These are phyloP conservation scores for Aspergillus bridgeri DNA, from an alignment of 495 filamentous ascomycete species.

Conservation along the genomic window DNA sequence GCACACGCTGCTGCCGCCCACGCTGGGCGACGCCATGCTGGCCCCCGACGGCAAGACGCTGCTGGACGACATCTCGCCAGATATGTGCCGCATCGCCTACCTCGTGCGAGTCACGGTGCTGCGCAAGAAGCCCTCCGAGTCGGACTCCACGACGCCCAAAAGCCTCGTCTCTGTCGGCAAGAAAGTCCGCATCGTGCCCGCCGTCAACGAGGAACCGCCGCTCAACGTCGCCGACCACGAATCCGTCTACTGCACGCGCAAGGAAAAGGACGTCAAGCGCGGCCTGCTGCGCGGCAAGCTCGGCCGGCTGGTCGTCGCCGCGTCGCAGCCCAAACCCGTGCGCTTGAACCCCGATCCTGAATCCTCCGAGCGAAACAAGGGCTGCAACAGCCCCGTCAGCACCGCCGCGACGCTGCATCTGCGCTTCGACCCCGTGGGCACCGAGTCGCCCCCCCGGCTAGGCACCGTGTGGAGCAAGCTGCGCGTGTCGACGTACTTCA, in stretches of 20 bases:
- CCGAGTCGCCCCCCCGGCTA: slow-evolving; percentile 63
- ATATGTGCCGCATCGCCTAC: slow-evolving; percentile 78
- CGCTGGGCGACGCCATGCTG: slow-evolving; percentile 65
- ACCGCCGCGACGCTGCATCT: slow-evolving; percentile 68
- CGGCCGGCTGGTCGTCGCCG: slow-evolving; percentile 68
- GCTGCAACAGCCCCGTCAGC: slow-evolving; percentile 27
- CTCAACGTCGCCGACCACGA: slow-evolving; percentile 58
- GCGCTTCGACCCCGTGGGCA: slow-evolving; percentile 67
- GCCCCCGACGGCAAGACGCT: slow-evolving; percentile 47
- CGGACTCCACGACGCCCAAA: slow-evolving; percentile 32
- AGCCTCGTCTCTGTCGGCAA: slow-evolving; percentile 50
- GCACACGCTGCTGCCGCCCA: slow-evolving; percentile 79
- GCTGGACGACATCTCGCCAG: slow-evolving; percentile 77
- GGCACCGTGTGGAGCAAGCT: slow-evolving; percentile 66
- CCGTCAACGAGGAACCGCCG: slow-evolving; percentile 69
- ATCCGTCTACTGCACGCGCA: slow-evolving; percentile 62
- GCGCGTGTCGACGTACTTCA: slow-evolving; percentile 70
- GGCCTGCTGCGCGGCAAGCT: slow-evolving; percentile 74
- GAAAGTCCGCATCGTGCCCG: slow-evolving; percentile 76
- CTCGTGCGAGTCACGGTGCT: slow-evolving; percentile 56
- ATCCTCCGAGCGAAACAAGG: slow-evolving; percentile 19
- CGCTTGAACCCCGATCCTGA: slow-evolving; percentile 49
- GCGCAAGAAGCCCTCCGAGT: slow-evolving; percentile 17
- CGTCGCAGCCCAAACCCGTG: slow-evolving; percentile 68
- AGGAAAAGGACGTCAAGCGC: slow-evolving; percentile 74